Base-by-base conservation (phyloP, 176 grass and related monocot species). In the Oryza glaberrima region DNA sequence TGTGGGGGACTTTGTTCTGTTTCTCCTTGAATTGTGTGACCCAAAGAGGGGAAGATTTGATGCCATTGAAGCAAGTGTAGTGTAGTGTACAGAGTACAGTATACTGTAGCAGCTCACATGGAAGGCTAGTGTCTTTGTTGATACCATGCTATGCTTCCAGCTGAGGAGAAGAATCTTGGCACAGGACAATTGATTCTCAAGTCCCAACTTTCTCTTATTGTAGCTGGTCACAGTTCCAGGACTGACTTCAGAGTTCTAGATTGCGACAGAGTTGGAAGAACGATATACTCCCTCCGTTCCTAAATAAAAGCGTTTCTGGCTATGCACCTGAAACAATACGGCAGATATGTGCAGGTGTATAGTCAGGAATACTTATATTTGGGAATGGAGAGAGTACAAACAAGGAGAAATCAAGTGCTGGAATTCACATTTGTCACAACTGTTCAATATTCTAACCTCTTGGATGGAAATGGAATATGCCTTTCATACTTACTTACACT, bases 21-120 rank as follows among this genome's bases (percentile, higher is more conserved):
- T 34, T 28, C 56, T 73, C 75, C 67, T 67, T 88, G 67, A 88
- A 56, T 43, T 43, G 56, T 26, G 67, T 67, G 87, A 80, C 68
- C 19, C 25, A 45, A 25, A 54, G 47, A 75, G 13, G 45, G 17
- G 66, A 65, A 10, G 54, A 4, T 40, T 1, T 78, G 30, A 79
- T 47, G 63, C 23, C 87, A 75, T 11, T 75, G 15, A 58, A 69
- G 81, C 75, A 68, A 61, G 8, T 67, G 69, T 67, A 23, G 8
- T 67, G 69, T 67, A 63, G 45, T 17, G 52, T 73, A 69, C 28
- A 63, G 45, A 12, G 52, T 73, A 69, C 28, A 22, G 61, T 17
- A 52, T 64, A 68, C 28, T 20, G 11, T 34, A 41, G 80, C 15
- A 11, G 32, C 26, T 67, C 35, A 69, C 32, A 82, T 61, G 71